Base-by-base conservation (phyloP, 2,329 filamentous ascomycete species). In the Colletotrichum graminicola region DNA sequence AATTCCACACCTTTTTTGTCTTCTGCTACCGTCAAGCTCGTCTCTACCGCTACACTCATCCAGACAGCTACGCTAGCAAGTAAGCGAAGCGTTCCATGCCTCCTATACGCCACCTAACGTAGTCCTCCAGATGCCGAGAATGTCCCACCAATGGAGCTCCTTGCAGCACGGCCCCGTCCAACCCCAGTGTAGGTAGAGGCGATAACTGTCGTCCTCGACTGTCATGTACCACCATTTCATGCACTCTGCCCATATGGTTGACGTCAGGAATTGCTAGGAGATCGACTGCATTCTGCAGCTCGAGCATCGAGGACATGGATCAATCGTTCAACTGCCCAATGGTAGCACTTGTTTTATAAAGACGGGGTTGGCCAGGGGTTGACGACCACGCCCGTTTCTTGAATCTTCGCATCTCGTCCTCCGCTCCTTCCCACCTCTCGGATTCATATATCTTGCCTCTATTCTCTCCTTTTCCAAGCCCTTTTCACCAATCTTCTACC, bases 91-190 rank as follows among this genome's bases (percentile, higher is more conserved):
- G 5, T 16, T 12, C 16, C 43, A 26, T n/a, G 51, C 41, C 61
- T 62, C 51, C 36, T 41, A 18, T 18, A 41, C 39, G 16, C 39
- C 1, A 7, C 1, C 34, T 34, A 2, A 34, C 3, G 34, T 41
- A 41, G 5, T 41, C 36, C 43, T 36, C 56, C 51, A 10, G 18
- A 43, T 32, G 14, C 10, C 47, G 47, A 10, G 0, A 3, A 8
- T 5, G 29, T 45, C 68, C 68, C 64, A 49, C 68, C 59, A 68
- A 71, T 69, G 52, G 32, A 47, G 45, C 54, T 7, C 21, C 32
- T 36, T 18, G 21, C 43, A 36, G 49, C 56, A 62, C 56, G 62
- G 57, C 14, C 52, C 49, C 23, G 47, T 55, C 36, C 39, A 39
- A 54, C 36, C 21, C 14, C 61, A 5, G n/a, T n/a, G n/a, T n/a